Base-by-base conservation (phyloP, 192 early-diverging fungal genomes). In the Entomortierella parvispora region DNA sequence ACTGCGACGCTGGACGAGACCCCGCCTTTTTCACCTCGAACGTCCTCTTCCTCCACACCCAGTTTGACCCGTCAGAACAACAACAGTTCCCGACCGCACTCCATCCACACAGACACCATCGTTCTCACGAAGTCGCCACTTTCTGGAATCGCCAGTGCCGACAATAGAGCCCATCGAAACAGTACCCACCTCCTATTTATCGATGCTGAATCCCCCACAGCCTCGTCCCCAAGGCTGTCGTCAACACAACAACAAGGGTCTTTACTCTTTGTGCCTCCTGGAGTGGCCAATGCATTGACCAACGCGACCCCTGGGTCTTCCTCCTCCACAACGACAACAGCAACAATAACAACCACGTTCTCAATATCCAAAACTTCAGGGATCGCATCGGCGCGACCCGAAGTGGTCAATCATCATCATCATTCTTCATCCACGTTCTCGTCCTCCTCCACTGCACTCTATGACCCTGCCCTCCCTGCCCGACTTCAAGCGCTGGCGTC, bases 11-110 rank as follows among this genome's bases (percentile, higher is more conserved):
- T 25, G 14, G 49, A 18, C 23, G 34, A 18, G n/a, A 71, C 60
- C 0, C 54, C 60, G 7, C 60, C 69, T 15, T 29, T 29, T 3
- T 71, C 69, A 15, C 69, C 69, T 32, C 37, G 69, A 23, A 42
- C 61, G 2, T 71, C 69, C 11, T 49, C 61, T 8, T 62, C 61
- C 0, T 68, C 33, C 29, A 46, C 31, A 63, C 14, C 37, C 55
- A 26, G 20, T 34, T 20, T 52, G 15, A 53, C 46, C 31, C 14
- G 12, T 44, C n/a, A 59, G 40, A 14, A 52, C 47, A 40, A 49
- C 33, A 64, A 10, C 17, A 64, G 62, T 25, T 51, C 62, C 2
- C 62, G 50, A 11, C 49, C 50, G 9, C 48, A 64, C 22, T 49
- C 34, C 18, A 64, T 52, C 6, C 33, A 64, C 20, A 49, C 60